phyloP scores from a whole-genome alignment of 345 rosid genomes.

The Citrus reticulata region DNA sequence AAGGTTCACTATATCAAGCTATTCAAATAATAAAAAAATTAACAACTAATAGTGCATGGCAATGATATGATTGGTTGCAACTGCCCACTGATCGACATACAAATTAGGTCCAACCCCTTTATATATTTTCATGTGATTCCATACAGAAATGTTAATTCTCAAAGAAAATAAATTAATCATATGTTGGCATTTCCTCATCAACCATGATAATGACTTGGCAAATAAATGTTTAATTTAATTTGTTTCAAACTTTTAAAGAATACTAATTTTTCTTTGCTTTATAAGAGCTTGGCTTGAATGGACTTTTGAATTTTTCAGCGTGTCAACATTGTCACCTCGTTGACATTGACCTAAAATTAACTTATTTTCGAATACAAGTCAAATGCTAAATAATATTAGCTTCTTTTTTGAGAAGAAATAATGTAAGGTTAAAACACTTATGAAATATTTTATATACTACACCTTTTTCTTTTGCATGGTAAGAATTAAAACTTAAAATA shows the following conservation, averaged over 20 bases:
- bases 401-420: background rate
- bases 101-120: slow-evolving; percentile 2
- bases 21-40: background rate
- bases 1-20: slow-evolving; percentile 20
- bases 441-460: too few species aligned
- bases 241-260: too few species aligned
- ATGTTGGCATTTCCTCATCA: background rate
- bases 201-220: background rate
- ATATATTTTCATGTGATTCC: background rate
- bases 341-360: slow-evolving; percentile 6
- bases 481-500: background rate
- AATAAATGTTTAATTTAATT: background rate
- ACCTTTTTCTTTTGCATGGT: background rate
- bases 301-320: background rate
- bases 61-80: slow-evolving; percentile 1
- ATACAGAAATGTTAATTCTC: background rate
- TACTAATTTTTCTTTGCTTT: background rate
- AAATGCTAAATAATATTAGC: background rate
- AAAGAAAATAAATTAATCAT: background rate
- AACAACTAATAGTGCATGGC: background rate
- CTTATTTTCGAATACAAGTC: background rate
- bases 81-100: background rate
- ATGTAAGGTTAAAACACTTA: background rate
- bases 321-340: slow-evolving; percentile 5
- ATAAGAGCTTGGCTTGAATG: background rate